Base-by-base conservation (phyloP, 2,329 filamentous ascomycete species). In the Periglandula ipomoeae region DNA sequence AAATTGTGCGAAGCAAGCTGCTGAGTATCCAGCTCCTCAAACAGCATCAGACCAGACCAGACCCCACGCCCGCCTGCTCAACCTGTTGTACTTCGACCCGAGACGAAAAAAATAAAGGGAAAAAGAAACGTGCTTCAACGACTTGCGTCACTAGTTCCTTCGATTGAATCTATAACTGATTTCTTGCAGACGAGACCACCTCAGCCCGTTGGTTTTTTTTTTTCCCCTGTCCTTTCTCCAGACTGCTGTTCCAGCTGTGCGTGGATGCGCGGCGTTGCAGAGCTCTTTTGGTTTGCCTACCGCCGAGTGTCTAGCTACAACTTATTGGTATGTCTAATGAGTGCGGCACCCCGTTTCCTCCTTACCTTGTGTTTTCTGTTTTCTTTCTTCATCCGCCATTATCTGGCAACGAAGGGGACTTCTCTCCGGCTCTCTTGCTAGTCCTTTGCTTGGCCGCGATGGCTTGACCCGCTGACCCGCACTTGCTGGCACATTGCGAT, bases 121-220 rank as follows among this genome's bases (percentile, higher is more conserved):
- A 51, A 47, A 50, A 30, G 37, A 46, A 47, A 50, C 30, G 44
- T 38, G 24, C 40, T 27, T 38, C 22, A 34, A 5, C 10, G 24
- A 45, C 35, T 20, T 43, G 45, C 48, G 23, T 41, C 34, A 30
- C 48, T 39, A 50, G 41, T 23, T 20, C 32, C 13, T 46, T 32
- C 15, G 40, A 23, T 20, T 37, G 34, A 41, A 2, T 49, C 39
- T 38, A 43, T 20, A 22, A 34, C 10, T 23, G 38, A 44, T 34
- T 44, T 41, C 26, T 3, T 41, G n/a, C 23, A 47, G 44, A 37
- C 39, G 20, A 34, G 13, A 23, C 38, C 27, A 19, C 27, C 20
- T 27, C 38, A 26, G 30, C 4, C 26, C 32, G 17, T 32, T 20
- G 15, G 3, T 24, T 45, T 20, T 45, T 5, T 44, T 27, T 35